phyloP scores from a whole-genome alignment of 2,329 filamentous ascomycete genomes.

The Sarocladium kiliense region DNA sequence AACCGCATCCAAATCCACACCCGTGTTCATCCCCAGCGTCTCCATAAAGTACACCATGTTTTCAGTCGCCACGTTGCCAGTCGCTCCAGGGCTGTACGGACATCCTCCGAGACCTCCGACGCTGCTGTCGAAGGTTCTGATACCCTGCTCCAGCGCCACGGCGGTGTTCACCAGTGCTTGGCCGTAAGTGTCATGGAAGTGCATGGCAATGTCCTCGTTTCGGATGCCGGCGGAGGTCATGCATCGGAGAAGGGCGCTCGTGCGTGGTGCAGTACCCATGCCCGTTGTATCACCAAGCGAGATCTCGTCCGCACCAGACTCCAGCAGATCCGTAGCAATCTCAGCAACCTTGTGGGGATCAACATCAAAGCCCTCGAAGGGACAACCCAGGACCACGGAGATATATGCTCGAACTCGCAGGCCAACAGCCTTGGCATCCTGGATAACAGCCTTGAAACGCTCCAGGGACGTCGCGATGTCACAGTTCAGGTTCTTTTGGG shows the following conservation, averaged over 20 bases:
- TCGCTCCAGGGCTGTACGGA: constrained; percentile 79
- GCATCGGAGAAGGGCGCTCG: constrained; percentile 58
- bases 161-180: constrained; percentile 80
- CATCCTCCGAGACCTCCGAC: constrained; percentile 80
- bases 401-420: constrained; percentile 74
- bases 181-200: constrained; percentile 87
- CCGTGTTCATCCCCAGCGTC: constrained; percentile 68
- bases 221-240: constrained; percentile 63
- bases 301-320: constrained; percentile 88
- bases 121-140: constrained; percentile 73
- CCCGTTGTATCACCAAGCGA: constrained; percentile 87
- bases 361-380: constrained; percentile 64
- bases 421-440: constrained; percentile 57
- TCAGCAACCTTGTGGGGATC: constrained; percentile 59
- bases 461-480: constrained; percentile 67
- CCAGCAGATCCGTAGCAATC: constrained; percentile 64
- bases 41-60: constrained; percentile 76
- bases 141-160: constrained; percentile 70
- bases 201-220: constrained; percentile 68
- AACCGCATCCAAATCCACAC: constrained; percentile 63
- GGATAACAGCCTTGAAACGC: constrained; percentile 66
- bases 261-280: constrained; percentile 76
- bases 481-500: constrained; percentile 78
- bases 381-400: constrained; percentile 75
- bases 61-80: constrained; percentile 81